Evolutionary conservation across 352 stramenopile species (phyloP), one percentile per base, ranked within the genome.

Genomic region (Globisporangium spinosum): DNA sequence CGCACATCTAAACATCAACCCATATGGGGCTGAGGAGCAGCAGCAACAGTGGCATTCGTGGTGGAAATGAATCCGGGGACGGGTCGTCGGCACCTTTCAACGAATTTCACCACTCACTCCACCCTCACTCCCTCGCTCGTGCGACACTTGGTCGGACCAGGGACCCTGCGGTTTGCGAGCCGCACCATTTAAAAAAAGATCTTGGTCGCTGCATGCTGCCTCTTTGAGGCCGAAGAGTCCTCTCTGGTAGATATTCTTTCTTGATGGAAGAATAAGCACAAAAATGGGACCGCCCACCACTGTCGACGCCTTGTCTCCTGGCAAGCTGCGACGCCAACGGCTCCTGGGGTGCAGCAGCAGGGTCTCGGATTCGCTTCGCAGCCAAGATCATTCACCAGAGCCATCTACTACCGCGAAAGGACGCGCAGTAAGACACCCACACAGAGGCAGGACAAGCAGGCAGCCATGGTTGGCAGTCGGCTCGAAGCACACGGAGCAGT

Each of bases 311-410:
- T 61, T 61, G 29, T 61, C 55, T 61, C 17, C 29, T 27, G 22
- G 20, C 45, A 61, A 61, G 8, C 55, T 57, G 45, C 43, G 27
- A 54, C 25, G 23, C 27, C 29, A 65, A 65, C 60, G 60, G 60
- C 60, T 65, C 27, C 8, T 61, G 8, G 29, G n/a, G 43, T 49
- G 17, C 12, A 22, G 13, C 15, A 54, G 22, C 23, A 12, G 43
- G 12, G 43, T 35, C 51, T 43, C 34, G 51, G 2, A 67, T 62
- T 54, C 62, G 62, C 27, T 54, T 29, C 35, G 10, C 32, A 65
- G 23, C 43, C 60, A 65, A 58, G 43, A 65, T 34, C 25, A 58
- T 20, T 35, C 22, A 29, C 35, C 22, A 55, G 15, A 60, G 15
- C 29, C 55, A 60, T 7, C 17, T 43, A 32, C 27, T 27, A 25